Conservation (phyloP, 2,329 filamentous ascomycete genomes). For the Clonostachys byssicola region DNA sequence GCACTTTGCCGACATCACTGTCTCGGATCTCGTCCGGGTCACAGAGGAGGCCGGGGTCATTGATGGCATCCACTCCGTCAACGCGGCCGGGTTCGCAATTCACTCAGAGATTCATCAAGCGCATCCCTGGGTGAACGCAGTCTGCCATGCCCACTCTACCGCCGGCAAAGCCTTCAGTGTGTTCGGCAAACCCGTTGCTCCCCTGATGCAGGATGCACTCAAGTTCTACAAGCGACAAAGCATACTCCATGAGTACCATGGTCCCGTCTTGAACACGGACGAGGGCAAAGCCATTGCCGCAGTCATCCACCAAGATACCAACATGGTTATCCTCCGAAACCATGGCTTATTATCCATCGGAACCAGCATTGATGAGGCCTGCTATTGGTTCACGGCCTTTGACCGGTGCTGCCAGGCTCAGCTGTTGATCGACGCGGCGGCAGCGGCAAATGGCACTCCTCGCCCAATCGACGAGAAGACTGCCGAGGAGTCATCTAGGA, state of each 20-base stretch:
- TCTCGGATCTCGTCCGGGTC: conserved; percentile 58
- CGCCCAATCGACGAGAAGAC: no score
- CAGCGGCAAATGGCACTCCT: no score
- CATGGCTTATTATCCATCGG: conserved; percentile 71
- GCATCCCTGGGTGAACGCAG: conserved; percentile 58
- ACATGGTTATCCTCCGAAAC: conserved; percentile 63
- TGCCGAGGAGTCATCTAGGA: no score
- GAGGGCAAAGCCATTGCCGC: conserved; percentile 62
- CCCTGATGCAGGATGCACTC: conserved; percentile 66
- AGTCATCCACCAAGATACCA: conserved; percentile 53
- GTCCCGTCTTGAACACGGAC: conserved; percentile 52
- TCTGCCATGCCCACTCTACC: conserved; percentile 65
- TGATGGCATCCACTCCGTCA: conserved; percentile 55
- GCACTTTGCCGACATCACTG: conserved; percentile 58
- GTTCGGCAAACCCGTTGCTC: conserved; percentile 62
- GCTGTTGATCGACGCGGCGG: no score
- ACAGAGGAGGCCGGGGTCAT: conserved; percentile 52
- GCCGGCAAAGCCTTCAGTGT: conserved; percentile 64
- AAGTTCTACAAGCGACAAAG: conserved; percentile 59
- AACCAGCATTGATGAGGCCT: background rate
- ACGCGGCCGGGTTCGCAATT: conserved; percentile 67
- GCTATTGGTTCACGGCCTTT: no score
- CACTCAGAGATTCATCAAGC: conserved; percentile 66
- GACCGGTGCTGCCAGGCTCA: no score
- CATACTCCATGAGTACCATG: conserved; percentile 55